Percentiles rank a stretch among this genome's conserved stretches.
These are phyloP conservation scores for Asterophora parasitica DNA, from an alignment of 768 basidiomycete genomes.

Conservation along the genomic window DNA sequence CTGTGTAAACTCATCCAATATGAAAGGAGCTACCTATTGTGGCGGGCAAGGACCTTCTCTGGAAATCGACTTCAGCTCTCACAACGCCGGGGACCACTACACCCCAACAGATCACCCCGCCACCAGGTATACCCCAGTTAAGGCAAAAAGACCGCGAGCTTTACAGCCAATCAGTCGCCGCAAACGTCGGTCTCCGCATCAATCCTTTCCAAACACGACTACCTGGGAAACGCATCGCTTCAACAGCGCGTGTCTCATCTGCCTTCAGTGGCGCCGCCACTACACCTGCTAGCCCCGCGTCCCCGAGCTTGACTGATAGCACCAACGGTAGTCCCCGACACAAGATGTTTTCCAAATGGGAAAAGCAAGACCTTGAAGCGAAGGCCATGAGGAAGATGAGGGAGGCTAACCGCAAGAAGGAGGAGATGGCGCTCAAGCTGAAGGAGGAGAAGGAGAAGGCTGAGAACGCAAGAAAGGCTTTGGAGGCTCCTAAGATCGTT, in stretches of 20 bases:
- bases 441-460: conserved; percentile 34
- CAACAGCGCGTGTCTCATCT: conserved; percentile 41
- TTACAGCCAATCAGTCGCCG: conserved; percentile 42
- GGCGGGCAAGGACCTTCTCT: conserved; percentile 65
- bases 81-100: conserved; percentile 29
- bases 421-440: conserved; percentile 36
- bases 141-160: conserved; percentile 24
- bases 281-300: conserved; percentile 14
- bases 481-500: conserved; percentile 17
- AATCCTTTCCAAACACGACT: conserved; percentile 43
- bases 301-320: conserved; percentile 41
- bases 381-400: conserved; percentile 72
- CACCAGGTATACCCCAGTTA: conserved; percentile 18
- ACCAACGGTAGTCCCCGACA: conserved; percentile 43
- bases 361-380: conserved; percentile 82
- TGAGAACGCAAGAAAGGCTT: conserved; percentile 23
- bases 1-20: conserved; percentile 3
- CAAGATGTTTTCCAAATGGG: conserved; percentile 69
- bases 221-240: conserved; percentile 32
- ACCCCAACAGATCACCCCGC: conserved; percentile 26
- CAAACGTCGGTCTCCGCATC: conserved; percentile 37
- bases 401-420: conserved; percentile 39
- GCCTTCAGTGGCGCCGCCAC: conserved; percentile 13
- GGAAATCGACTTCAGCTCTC: conserved; percentile 49
- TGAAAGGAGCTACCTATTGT: conserved; percentile 17